Conservation (phyloP, 495 filamentous ascomycete species). For the Penicillium waksmanii region DNA sequence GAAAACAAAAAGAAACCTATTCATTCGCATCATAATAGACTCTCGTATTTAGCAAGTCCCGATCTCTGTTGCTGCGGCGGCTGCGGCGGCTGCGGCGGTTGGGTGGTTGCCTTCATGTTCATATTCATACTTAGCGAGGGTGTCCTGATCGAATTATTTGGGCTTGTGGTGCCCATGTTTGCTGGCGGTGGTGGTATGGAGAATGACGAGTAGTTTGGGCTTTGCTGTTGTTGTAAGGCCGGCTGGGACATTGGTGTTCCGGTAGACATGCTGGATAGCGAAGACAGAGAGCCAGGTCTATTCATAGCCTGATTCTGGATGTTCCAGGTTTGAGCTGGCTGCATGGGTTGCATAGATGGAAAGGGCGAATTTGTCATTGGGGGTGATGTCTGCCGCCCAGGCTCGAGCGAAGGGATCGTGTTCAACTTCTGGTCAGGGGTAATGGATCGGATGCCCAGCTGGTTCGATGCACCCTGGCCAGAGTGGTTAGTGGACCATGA, state of each 20-base stretch:
- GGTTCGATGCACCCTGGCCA: constrained; percentile 25
- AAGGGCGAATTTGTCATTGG: constrained; percentile 23
- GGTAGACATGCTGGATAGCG: constrained; percentile 32
- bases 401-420: constrained; percentile 54
- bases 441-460: constrained; percentile 48
- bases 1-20: constrained; percentile 11
- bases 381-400: constrained; percentile 39
- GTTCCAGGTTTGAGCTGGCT: constrained; percentile 33
- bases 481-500: constrained; percentile 49
- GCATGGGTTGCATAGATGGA: constrained; percentile 22
- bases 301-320: constrained; percentile 26
- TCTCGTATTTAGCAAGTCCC: constrained; percentile 81
- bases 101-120: constrained; percentile 18
- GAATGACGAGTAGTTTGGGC: constrained; percentile 47
- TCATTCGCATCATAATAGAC: constrained; percentile 59
- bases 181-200: constrained; percentile 50
- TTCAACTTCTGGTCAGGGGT: constrained; percentile 57
- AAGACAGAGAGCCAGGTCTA: constrained; percentile 27
- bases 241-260: constrained; percentile 25
- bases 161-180: constrained; percentile 12
- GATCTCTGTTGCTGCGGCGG: constrained; percentile 41
- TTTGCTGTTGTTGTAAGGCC: constrained; percentile 32
- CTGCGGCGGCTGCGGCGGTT: constrained; percentile 24
- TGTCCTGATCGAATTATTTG: constrained; percentile 21
- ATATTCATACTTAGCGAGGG: constrained; percentile 20